phyloP scores from a whole-genome alignment of 1,139 yeast genomes.

The Yamadazyma songkhlaensis region DNA sequence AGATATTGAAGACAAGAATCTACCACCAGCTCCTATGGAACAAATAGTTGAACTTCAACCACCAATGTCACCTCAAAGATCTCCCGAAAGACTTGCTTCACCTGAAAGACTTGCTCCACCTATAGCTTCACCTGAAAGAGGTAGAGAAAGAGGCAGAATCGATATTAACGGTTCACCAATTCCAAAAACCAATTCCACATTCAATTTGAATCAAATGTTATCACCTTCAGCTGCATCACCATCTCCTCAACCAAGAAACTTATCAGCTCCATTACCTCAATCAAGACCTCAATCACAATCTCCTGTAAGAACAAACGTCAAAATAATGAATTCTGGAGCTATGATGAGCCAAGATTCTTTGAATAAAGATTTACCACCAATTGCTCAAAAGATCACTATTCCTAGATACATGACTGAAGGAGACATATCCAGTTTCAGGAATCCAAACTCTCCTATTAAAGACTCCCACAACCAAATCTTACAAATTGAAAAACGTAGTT shows the following conservation, averaged over 20 bases:
- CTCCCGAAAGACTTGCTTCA: too few species aligned
- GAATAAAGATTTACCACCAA: conserved; percentile 11
- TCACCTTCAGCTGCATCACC: background rate
- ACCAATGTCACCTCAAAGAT: background rate
- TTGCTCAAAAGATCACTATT: conserved; percentile 7
- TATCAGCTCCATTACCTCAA: conserved; percentile 7
- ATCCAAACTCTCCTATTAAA: conserved; percentile 13
- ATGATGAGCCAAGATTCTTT: conserved; percentile 1
- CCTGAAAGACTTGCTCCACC: conserved; percentile 1
- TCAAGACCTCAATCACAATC: conserved; percentile 4
- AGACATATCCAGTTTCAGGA: conserved; percentile 10
- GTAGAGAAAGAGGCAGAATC: background rate
- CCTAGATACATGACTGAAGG: conserved; percentile 15
- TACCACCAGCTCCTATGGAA: background rate
- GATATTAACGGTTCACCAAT: background rate
- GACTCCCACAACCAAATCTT: conserved; percentile 9
- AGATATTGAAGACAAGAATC: conserved; percentile 2
- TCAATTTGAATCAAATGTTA: background rate
- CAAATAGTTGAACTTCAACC: background rate
- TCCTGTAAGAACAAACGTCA: conserved; percentile 8
- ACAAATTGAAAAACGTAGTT: conserved; percentile 28
- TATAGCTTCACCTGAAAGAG: background rate
- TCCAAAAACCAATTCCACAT: background rate
- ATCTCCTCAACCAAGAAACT: conserved; percentile 1
- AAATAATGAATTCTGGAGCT: conserved; percentile 5